Conservation (phyloP, 2,329 filamentous ascomycete species). For the Pseudocercospora crystallina region DNA sequence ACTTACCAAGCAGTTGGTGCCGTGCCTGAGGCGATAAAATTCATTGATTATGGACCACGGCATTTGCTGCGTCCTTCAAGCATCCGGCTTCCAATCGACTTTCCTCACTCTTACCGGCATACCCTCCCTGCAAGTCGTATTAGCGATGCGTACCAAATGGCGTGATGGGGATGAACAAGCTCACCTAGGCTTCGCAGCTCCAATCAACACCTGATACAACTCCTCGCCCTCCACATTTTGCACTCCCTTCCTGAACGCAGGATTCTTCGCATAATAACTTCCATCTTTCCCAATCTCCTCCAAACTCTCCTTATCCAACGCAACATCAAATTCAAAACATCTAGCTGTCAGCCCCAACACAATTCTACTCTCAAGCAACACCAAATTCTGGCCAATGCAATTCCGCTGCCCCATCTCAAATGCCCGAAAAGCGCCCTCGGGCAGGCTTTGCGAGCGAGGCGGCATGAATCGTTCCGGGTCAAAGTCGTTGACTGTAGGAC, state of each 20-base stretch:
- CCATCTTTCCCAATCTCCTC: slow-evolving; percentile 35
- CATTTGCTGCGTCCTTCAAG: too few relatives aligned
- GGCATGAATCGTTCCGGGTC: slow-evolving; percentile 49
- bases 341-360: slow-evolving; percentile 50
- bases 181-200: slow-evolving; percentile 28
- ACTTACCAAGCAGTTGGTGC: too few relatives aligned
- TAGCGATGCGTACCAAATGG: too few relatives aligned
- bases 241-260: slow-evolving; percentile 20
- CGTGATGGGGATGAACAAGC: too few relatives aligned
- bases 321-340: slow-evolving; percentile 49
- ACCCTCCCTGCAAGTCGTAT: slow-evolving; percentile 21
- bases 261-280: slow-evolving; percentile 29
- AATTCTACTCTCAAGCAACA: slow-evolving; percentile 51
- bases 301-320: slow-evolving; percentile 32
- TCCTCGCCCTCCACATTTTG: slow-evolving; percentile 30
- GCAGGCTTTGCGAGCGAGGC: slow-evolving; percentile 28
- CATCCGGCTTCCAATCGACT: slow-evolving; percentile 12
- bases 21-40: too few relatives aligned
- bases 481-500: slow-evolving; percentile 42
- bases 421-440: slow-evolving; percentile 51
- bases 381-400: slow-evolving; percentile 57
- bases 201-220: slow-evolving; percentile 31
- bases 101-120: slow-evolving; percentile 28
- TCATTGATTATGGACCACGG: too few relatives aligned
- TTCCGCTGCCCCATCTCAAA: slow-evolving; percentile 56